Evolutionary conservation across 1,139 yeast genomes (phyloP), one percentile per base, ranked within the genome.

Genomic region (Scheffersomyces quercinus): DNA sequence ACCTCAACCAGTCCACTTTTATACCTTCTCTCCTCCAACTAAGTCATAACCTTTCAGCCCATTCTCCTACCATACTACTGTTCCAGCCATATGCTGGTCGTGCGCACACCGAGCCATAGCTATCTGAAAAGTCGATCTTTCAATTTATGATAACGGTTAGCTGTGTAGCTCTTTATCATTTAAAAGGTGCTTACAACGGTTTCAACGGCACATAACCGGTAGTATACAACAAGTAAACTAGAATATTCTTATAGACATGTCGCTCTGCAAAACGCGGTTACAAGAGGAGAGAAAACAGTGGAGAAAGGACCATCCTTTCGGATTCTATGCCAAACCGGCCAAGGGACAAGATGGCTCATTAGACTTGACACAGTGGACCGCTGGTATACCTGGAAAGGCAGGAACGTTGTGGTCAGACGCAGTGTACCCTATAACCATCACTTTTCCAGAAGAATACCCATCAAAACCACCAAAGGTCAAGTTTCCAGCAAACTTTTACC

Each of bases 281-380:
- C 96, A 88, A 61, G 95, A 87, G 63, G 96, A 88, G 64, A 49
- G 98, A 63, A 93, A 91, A 67, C 91, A 87, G 64, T 93, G 99
- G 99, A 82, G 99, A 55, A 93, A 90, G 65, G 97, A 91, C 62
- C 99, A 95, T 64, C 99, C 99, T 0, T 93, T 90, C 66, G 99
- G 99, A 3, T 93, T 93, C 66, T 90, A 71, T 55, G 99, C 99
- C 33, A 89, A 88, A 59, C 99, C 99, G 5, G 64, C 72, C 35
- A 91, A 88, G 62, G 73, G 76, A 12, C 60, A 73, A 3, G 96
- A 90, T 59, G 99, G 99, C 1, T 74, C 90, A 1, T 73, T 93
- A 53, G 91, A 93, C 63, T 73, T 93, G 50, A 88, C 87, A 59
- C 78, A 68, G 57, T 93, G 99, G 99, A 82, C 81, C 20, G 96